These are phyloP conservation scores for Diddensiella caesifluorescens DNA, from an alignment of 805 yeast genomes.

Conservation along the genomic window DNA sequence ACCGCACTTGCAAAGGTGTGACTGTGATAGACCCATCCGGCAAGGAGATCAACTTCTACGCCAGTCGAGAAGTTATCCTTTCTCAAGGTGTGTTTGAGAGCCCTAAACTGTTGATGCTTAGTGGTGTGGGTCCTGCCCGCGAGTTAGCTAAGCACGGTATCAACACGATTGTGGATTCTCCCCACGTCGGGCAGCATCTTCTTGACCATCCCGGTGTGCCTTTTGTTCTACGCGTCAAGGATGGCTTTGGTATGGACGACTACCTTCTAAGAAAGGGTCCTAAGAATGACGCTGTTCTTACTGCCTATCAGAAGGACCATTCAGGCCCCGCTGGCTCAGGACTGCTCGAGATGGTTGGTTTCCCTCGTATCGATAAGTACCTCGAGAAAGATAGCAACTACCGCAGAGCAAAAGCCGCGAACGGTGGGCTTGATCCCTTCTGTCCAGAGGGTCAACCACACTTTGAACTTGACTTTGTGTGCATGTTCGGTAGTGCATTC, in stretches of 20 bases:
- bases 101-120: slow-evolving; percentile 32
- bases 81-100: slow-evolving; percentile 32
- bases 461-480: slow-evolving; percentile 26
- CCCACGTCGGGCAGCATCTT: slow-evolving; percentile 33
- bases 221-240: slow-evolving; percentile 26
- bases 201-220: slow-evolving; percentile 33
- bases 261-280: slow-evolving; percentile 23
- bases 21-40: slow-evolving; percentile 26
- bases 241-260: slow-evolving; percentile 25
- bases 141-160: slow-evolving; percentile 29
- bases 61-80: slow-evolving; percentile 28
- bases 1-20: slow-evolving; percentile 24
- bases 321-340: slow-evolving; percentile 25
- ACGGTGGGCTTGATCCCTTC: slow-evolving; percentile 30
- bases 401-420: slow-evolving; percentile 24
- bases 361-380: slow-evolving; percentile 28
- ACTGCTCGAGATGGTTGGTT: slow-evolving; percentile 24
- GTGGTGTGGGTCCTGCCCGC: slow-evolving; percentile 31
- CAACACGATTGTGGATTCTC: slow-evolving; percentile 27
- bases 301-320: slow-evolving; percentile 17
- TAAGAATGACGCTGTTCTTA: slow-evolving; percentile 16
- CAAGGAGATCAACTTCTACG: slow-evolving; percentile 24
- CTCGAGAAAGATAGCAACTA: slow-evolving; percentile 23
- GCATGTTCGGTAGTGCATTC: slow-evolving; percentile 27
- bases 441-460: slow-evolving; percentile 31